A percentile compares a stretch with the other conserved stretches of the same genome.
Evolutionary conservation across 441 rosid species (phyloP).

Genomic region (Dalechampia spathulata): DNA sequence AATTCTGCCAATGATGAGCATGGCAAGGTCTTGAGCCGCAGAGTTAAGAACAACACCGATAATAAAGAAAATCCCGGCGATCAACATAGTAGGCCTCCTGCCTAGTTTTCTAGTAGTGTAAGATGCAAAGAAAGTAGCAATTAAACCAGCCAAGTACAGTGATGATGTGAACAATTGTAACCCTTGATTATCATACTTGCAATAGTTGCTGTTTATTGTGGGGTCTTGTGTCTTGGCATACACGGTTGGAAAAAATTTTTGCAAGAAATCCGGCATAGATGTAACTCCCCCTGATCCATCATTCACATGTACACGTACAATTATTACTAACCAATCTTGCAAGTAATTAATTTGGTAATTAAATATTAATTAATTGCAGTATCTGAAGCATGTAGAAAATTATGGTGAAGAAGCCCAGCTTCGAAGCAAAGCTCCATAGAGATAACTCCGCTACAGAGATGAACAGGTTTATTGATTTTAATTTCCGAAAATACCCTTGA

Average conservation of each 20-base stretch:
- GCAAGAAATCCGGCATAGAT: slow-evolving; percentile 66
- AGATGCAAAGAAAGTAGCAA: slow-evolving; percentile 85
- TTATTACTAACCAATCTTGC: no score
- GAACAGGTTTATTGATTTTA: no score
- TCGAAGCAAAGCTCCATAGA: no score
- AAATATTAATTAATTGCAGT: no score
- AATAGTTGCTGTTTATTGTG: slow-evolving; percentile 45
- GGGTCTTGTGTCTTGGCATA: slow-evolving; percentile 27
- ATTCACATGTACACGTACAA: no score
- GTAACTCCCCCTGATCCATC: slow-evolving; percentile 69
- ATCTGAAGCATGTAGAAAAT: no score
- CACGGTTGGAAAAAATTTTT: slow-evolving; percentile 74
- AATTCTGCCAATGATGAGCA: slow-evolving; percentile 84
- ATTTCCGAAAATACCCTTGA: no score
- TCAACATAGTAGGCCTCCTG: slow-evolving; percentile 68
- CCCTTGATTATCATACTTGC: slow-evolving; percentile 89
- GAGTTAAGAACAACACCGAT: slow-evolving; percentile 58
- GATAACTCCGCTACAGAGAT: no score
- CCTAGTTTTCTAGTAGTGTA: slow-evolving; percentile 78
- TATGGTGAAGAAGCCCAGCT: no score
- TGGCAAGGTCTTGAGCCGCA: slow-evolving; percentile 69
- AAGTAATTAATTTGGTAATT: no score
- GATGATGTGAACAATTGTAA: slow-evolving; percentile 85
- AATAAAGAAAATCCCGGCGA: slow-evolving; percentile 75
- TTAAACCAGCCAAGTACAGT: slow-evolving; percentile 76